Conservation (phyloP, 2,329 filamentous ascomycete genomes). For the Talaromyces atroroseus region DNA sequence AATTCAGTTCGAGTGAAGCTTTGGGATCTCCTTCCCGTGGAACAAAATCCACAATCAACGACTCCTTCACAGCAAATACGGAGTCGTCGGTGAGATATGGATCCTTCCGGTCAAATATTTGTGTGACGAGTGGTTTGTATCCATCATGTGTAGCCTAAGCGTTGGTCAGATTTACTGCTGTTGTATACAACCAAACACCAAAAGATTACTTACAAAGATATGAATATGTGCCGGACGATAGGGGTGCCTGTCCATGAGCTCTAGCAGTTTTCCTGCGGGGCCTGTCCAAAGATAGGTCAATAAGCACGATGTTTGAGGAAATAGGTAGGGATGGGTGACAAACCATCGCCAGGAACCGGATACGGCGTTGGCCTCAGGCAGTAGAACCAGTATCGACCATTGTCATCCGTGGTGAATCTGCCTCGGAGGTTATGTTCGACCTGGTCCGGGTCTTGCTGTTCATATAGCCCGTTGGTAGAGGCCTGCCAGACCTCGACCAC, state of each 20-base stretch:
- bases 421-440: slow-evolving; percentile 69
- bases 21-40: slow-evolving; percentile 47
- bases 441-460: slow-evolving; percentile 68
- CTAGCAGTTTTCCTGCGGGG: slow-evolving; percentile 53
- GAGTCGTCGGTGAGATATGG: slow-evolving; percentile 57
- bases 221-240: slow-evolving; percentile 61
- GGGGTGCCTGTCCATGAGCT: slow-evolving; percentile 57
- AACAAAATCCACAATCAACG: slow-evolving; percentile 53
- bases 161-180: background rate
- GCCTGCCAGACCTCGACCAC: slow-evolving; percentile 76
- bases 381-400: slow-evolving; percentile 60
- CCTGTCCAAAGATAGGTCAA: slow-evolving; percentile 26
- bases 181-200: background rate
- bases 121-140: slow-evolving; percentile 66
- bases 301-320: slow-evolving; percentile 11
- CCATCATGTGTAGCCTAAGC: slow-evolving; percentile 42
- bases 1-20: slow-evolving; percentile 50
- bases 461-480: slow-evolving; percentile 65
- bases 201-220: slow-evolving; percentile 21
- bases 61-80: slow-evolving; percentile 57
- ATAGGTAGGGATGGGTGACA: slow-evolving; percentile 4
- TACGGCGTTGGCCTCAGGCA: slow-evolving; percentile 57
- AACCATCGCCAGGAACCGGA: slow-evolving; percentile 50
- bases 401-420: slow-evolving; percentile 60
- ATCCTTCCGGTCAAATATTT: slow-evolving; percentile 67